phyloP scores from a whole-genome alignment of 345 rosid species.

The Bretschneidera sinensis region DNA sequence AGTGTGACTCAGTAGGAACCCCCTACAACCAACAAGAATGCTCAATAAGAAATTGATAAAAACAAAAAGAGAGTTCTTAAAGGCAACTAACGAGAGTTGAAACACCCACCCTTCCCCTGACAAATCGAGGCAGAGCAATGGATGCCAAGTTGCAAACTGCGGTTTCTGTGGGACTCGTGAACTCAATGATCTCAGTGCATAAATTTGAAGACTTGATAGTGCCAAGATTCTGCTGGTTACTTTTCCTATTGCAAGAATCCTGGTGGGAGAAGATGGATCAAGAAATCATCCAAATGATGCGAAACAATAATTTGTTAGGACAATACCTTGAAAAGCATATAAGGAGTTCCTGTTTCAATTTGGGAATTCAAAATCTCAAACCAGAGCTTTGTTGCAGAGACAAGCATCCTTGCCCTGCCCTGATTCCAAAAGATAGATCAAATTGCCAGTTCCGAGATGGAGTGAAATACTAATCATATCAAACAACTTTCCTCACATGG shows the following conservation, averaged over 20 bases:
- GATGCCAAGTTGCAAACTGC: conserved; percentile 52
- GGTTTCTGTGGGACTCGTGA: conserved; percentile 44
- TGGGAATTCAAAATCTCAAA: conserved; percentile 45
- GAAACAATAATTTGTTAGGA: neutral
- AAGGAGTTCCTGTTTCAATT: conserved; percentile 44
- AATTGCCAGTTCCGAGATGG: conserved; percentile 3
- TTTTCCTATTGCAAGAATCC: conserved; percentile 49
- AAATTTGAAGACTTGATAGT: conserved; percentile 44
- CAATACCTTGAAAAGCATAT: too few relatives aligned
- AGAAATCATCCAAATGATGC: neutral
- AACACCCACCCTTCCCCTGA: conserved; percentile 29
- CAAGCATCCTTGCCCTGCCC: conserved; percentile 34
- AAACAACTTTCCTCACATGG: too few relatives aligned
- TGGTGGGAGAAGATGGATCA: neutral
- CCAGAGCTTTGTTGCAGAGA: conserved; percentile 41
- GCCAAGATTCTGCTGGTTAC: too few relatives aligned
- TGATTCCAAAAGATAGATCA: conserved; percentile 6
- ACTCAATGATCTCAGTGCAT: conserved; percentile 38
- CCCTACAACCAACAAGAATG: conserved; percentile 31
- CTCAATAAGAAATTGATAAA: neutral
- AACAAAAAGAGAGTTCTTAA: neutral
- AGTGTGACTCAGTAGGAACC: conserved; percentile 56
- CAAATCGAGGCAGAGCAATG: conserved; percentile 41
- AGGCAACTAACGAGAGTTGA: neutral
- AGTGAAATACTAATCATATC: too few relatives aligned